Conservation (phyloP, 768 basidiomycete genomes). For the Lanmaoa pseudosensibilis region DNA sequence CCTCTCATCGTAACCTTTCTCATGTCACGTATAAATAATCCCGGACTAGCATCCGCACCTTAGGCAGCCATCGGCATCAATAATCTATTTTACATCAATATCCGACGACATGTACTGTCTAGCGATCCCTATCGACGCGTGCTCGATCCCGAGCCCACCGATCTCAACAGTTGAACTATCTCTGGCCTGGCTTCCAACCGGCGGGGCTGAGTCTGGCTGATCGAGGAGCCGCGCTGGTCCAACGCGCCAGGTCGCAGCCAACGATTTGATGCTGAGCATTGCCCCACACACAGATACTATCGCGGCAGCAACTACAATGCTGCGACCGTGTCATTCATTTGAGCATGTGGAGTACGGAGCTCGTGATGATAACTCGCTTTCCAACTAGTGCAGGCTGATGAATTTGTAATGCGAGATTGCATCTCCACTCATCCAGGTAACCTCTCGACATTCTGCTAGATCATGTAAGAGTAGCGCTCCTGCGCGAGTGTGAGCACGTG, state of each 20-base stretch:
- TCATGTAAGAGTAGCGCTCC: neutral
- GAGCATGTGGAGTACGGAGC: neutral
- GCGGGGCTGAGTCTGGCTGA: neutral
- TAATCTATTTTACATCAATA: neutral
- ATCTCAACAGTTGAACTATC: neutral
- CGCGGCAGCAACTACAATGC: neutral
- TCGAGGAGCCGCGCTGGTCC: too few species aligned
- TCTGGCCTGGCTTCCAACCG: constrained; percentile 6
- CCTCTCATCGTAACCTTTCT: constrained; percentile 14
- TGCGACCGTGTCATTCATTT: neutral
- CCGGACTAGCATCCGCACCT: neutral
- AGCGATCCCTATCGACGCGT: neutral
- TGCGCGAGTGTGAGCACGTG: neutral
- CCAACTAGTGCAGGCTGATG: neutral
- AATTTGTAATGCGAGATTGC: neutral
- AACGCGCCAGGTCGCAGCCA: neutral
- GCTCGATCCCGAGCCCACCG: neutral
- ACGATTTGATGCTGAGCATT: constrained; percentile 33
- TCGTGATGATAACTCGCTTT: neutral
- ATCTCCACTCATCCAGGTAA: neutral
- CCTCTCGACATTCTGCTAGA: neutral
- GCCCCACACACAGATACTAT: constrained; percentile 19
- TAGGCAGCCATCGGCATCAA: neutral
- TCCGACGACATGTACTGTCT: neutral
- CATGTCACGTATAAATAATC: neutral